phyloP scores from a whole-genome alignment of 345 rosid genomes.

The Salix dunnii region DNA sequence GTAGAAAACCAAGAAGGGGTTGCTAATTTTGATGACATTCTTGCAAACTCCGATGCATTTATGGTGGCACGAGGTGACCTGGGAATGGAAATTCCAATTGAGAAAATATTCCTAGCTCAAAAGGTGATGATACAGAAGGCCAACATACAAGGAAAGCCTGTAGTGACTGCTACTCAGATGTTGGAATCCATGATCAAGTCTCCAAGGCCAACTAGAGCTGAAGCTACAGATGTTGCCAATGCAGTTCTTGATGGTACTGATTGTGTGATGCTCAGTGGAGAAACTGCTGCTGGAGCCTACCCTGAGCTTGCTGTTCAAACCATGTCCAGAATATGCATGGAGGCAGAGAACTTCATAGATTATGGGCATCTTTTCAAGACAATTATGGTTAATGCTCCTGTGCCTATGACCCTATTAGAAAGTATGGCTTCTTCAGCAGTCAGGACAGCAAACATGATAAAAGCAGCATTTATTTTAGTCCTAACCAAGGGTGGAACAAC shows the following conservation, averaged over 20 bases:
- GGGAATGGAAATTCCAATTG: slow-evolving; percentile 44
- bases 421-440: slow-evolving; percentile 41
- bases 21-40: slow-evolving; percentile 32
- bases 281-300: slow-evolving; percentile 42
- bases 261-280: slow-evolving; percentile 40
- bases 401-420: slow-evolving; percentile 39
- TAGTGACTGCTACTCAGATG: slow-evolving; percentile 40
- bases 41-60: slow-evolving; percentile 30
- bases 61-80: slow-evolving; percentile 44
- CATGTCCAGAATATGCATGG: slow-evolving; percentile 36
- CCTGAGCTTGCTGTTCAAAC: slow-evolving; percentile 37
- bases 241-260: slow-evolving; percentile 40
- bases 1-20: slow-evolving; percentile 38
- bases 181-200: slow-evolving; percentile 43
- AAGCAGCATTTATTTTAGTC: slow-evolving; percentile 33
- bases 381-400: slow-evolving; percentile 24
- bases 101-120: slow-evolving; percentile 39
- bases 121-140: slow-evolving; percentile 37
- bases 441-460: slow-evolving; percentile 27
- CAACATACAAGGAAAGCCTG: slow-evolving; percentile 34
- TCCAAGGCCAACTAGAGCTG: slow-evolving; percentile 40
- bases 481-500: slow-evolving; percentile 36
- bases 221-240: slow-evolving; percentile 42
- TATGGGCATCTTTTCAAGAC: slow-evolving; percentile 30
- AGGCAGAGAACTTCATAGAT: slow-evolving; percentile 31